phyloP scores from a whole-genome alignment of 805 yeast species.

The Candida tibetensis region DNA sequence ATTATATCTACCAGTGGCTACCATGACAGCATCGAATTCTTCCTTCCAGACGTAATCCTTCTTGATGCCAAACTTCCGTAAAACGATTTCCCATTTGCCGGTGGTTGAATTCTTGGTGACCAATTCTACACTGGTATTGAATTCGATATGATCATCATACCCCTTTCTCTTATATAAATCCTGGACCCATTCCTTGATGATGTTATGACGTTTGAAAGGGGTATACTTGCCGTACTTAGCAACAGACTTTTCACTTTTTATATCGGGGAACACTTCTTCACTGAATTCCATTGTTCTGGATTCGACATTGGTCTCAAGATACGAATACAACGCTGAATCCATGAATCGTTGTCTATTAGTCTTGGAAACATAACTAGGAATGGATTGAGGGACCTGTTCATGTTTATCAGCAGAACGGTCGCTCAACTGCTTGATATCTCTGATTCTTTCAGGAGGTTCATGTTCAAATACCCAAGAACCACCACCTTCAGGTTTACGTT shows the following conservation, averaged over 20 bases:
- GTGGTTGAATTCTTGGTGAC: conserved; percentile 17
- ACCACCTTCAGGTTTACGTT: conserved; percentile 18
- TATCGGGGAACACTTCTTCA: conserved; percentile 19
- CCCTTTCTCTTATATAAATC: conserved; percentile 18
- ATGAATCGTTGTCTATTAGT: conserved; percentile 15
- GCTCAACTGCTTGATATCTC: conserved; percentile 10
- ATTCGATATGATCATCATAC: conserved; percentile 18
- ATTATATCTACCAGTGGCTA: conserved; percentile 22
- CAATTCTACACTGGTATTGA: conserved; percentile 26
- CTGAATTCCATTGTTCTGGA: conserved; percentile 21
- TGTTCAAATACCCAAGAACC: conserved; percentile 22
- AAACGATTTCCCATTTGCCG: conserved; percentile 17
- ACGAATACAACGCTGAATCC: conserved; percentile 26
- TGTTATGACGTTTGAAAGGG: conserved; percentile 18
- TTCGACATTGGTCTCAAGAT: conserved; percentile 23
- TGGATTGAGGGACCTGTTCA: conserved; percentile 12
- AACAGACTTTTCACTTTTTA: conserved; percentile 10
- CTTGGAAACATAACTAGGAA: conserved; percentile 18
- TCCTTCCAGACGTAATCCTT: conserved; percentile 19
- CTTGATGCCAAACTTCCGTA: conserved; percentile 11
- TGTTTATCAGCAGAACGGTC: conserved; percentile 11
- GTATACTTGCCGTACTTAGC: conserved; percentile 17
- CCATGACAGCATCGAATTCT: conserved; percentile 17
- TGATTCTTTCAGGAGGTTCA: conserved; percentile 18
- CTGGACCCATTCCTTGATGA: conserved; percentile 19